phyloP scores from a whole-genome alignment of 352 stramenopile species.

The Globisporangium rhizosaccharum region DNA sequence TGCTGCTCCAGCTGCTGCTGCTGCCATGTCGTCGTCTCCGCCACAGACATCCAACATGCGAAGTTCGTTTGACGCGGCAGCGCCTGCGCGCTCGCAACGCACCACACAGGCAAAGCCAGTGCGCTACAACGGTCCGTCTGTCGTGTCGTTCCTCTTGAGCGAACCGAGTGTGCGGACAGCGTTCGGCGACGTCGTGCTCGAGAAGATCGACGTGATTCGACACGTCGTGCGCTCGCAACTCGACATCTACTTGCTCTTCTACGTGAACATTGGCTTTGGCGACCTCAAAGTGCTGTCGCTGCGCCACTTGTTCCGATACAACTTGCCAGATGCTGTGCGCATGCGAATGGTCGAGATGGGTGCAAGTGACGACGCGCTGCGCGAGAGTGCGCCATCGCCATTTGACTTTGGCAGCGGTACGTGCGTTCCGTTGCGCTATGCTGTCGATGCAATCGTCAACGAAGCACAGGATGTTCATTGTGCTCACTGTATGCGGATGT shows the following conservation, averaged over 20 bases:
- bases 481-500: background rate
- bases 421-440: background rate
- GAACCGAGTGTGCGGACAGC: slow-evolving; percentile 60
- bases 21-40: background rate
- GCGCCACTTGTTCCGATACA: slow-evolving; percentile 73
- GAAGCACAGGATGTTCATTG: background rate
- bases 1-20: slow-evolving; percentile 8
- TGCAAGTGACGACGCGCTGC: slow-evolving; percentile 59
- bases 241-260: slow-evolving; percentile 76
- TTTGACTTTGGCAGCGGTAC: slow-evolving; percentile 52
- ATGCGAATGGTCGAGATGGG: slow-evolving; percentile 67
- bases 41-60: slow-evolving; percentile 1
- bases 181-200: slow-evolving; percentile 76
- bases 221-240: slow-evolving; percentile 38
- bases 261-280: slow-evolving; percentile 50
- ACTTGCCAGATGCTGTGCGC: slow-evolving; percentile 51
- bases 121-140: slow-evolving; percentile 62
- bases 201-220: slow-evolving; percentile 79
- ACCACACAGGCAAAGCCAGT: slow-evolving; percentile 34
- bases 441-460: background rate
- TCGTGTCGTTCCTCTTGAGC: slow-evolving; percentile 62
- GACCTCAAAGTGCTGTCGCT: slow-evolving; percentile 56
- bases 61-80: slow-evolving; percentile 11
- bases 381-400: slow-evolving; percentile 54
- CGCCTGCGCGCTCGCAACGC: slow-evolving; percentile 6